Conservation (phyloP, 2,329 filamentous ascomycete genomes). For the Neonectria hederae region DNA sequence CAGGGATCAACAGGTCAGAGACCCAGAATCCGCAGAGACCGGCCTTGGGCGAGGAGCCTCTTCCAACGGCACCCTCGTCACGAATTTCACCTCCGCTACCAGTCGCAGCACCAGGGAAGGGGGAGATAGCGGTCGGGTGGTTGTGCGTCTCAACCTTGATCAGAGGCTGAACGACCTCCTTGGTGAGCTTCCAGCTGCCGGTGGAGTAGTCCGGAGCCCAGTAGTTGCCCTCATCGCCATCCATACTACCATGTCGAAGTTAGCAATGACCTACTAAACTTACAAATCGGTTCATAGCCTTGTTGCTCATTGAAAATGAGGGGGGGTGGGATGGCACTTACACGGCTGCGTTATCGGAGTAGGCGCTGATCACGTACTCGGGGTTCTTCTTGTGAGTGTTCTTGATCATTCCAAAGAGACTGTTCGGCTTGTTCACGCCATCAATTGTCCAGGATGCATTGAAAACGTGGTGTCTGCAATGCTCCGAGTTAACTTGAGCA, state of each 20-base stretch:
- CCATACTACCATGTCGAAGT: constrained; percentile 35
- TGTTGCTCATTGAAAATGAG: neutral
- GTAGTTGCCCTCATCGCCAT: constrained; percentile 56
- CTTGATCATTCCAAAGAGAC: constrained; percentile 94
- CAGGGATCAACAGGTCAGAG: constrained; percentile 91
- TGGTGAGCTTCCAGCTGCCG: constrained; percentile 86
- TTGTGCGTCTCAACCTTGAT: constrained; percentile 99
- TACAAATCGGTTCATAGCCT: neutral
- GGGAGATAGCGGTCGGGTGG: constrained; percentile 94
- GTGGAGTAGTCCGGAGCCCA: constrained; percentile 91
- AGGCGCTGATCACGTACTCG: constrained; percentile 89
- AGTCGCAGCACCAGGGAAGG: constrained; percentile 91
- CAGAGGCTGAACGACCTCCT: constrained; percentile 86
- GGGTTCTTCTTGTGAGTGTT: constrained; percentile 90
- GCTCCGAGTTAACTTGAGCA: constrained; percentile 98
- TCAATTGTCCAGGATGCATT: constrained; percentile 98
- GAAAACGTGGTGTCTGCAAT: constrained; percentile 88
- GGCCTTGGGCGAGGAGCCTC: constrained; percentile 92
- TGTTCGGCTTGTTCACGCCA: constrained; percentile 79
- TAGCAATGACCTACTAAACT: constrained; percentile 1
- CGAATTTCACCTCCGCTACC: constrained; percentile 95
- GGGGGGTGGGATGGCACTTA: constrained; percentile 26
- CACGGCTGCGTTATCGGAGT: constrained; percentile 98
- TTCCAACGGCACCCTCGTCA: constrained; percentile 92
- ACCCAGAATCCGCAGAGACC: constrained; percentile 94